phyloP scores from a whole-genome alignment of 352 stramenopile species.

The Globisporangium uncinulatum region DNA sequence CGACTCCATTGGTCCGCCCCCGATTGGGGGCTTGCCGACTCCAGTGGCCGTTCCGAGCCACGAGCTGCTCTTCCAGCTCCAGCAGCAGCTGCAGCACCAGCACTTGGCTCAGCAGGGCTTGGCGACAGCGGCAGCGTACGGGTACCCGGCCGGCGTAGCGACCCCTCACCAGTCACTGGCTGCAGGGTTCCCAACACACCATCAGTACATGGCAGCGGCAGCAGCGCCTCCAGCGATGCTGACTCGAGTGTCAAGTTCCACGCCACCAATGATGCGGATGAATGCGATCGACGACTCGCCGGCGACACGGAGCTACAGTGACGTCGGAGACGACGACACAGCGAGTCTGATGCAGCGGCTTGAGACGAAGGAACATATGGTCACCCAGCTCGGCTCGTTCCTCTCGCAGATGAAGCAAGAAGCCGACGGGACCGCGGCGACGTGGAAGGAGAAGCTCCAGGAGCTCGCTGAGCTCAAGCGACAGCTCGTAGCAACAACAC shows the following conservation, averaged over 20 bases:
- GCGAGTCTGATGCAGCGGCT: constrained; percentile 22
- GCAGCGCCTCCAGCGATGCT: constrained; percentile 3
- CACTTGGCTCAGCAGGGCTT: constrained; percentile 32
- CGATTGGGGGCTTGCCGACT: not conserved
- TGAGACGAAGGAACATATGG: constrained; percentile 63
- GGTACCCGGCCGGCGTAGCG: constrained; percentile 18
- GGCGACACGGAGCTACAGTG: not conserved
- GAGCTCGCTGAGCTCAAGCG: constrained; percentile 45
- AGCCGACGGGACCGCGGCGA: constrained; percentile 44
- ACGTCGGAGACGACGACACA: constrained; percentile 9
- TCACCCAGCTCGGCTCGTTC: constrained; percentile 62
- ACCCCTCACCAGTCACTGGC: constrained; percentile 13
- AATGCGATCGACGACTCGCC: not conserved
- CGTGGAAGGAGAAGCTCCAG: constrained; percentile 57
- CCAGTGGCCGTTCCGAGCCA: constrained; percentile 4
- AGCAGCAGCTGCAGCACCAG: constrained; percentile 39
- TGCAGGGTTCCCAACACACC: constrained; percentile 8
- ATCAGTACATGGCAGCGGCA: constrained; percentile 8
- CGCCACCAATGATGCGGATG: not conserved
- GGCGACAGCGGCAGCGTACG: constrained; percentile 17
- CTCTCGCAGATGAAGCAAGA: constrained; percentile 71
- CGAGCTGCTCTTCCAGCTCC: constrained; percentile 40
- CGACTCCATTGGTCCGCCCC: not conserved
- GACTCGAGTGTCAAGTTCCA: constrained; percentile 7
- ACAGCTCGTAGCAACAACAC: constrained; percentile 23